These are phyloP conservation scores for Coniella vitis DNA, from an alignment of 2,329 filamentous ascomycete species.

Conservation along the genomic window DNA sequence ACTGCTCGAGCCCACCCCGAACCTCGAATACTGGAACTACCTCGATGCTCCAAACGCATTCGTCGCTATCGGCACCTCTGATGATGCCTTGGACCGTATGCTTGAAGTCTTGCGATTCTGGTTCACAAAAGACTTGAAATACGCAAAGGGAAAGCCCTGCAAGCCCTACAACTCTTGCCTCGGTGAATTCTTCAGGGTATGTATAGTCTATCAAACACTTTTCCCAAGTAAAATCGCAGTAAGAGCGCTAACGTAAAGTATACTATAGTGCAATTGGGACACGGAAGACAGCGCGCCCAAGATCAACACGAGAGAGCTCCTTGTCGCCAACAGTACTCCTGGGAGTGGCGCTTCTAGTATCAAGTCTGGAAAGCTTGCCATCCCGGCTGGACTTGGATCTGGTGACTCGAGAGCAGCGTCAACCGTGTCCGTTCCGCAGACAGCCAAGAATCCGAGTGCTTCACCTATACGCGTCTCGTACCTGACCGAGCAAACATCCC, in stretches of 20 bases:
- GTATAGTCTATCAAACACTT: no score
- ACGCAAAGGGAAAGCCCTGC: conserved; percentile 96
- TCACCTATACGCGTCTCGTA: conserved; percentile 75
- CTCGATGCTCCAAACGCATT: conserved; percentile 93
- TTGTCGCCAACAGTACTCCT: conserved; percentile 25
- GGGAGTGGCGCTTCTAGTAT: conserved; percentile 41
- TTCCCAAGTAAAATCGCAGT: no score
- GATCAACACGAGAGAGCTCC: conserved; percentile 46
- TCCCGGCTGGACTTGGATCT: conserved; percentile 18
- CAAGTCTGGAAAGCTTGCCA: conserved; percentile 33
- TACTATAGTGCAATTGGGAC: conserved; percentile 82
- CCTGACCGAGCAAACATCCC: conserved; percentile 94
- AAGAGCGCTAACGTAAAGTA: conserved; percentile 4
- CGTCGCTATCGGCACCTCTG: conserved; percentile 73
- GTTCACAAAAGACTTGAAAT: conserved; percentile 99
- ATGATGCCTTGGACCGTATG: conserved; percentile 89
- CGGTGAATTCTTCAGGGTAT: conserved; percentile 91
- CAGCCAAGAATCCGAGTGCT: conserved; percentile 34
- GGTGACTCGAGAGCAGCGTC: conserved; percentile 39
- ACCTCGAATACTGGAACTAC: conserved; percentile 99
- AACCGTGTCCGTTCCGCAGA: conserved; percentile 45
- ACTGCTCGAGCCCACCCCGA: conserved; percentile 90
- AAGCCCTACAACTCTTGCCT: conserved; percentile 98
- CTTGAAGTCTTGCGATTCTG: conserved; percentile 91
- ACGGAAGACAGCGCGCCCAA: conserved; percentile 70